Evolutionary conservation across 1,284 basidiomycete genomes (phyloP).

Genomic region (Ustilago cynodontis): DNA sequence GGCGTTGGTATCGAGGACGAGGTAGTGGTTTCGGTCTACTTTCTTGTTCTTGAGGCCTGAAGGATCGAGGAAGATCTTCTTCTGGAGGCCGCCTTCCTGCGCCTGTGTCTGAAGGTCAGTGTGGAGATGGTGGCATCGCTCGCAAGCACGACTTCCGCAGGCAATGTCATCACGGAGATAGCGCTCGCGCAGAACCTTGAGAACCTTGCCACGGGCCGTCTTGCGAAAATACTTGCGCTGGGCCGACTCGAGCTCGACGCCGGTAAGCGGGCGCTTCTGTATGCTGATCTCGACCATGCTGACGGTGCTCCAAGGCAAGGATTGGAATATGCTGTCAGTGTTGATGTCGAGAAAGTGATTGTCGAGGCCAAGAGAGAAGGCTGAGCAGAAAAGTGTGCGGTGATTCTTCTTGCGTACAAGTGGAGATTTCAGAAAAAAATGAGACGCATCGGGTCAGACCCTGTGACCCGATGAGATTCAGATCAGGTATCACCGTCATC

Average conservation of each 20-base stretch:
- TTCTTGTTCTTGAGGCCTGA: constrained; percentile 51
- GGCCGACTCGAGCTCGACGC: constrained; percentile 48
- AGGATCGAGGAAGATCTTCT: constrained; percentile 68
- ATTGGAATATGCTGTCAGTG: background rate
- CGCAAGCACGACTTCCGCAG: constrained; percentile 85
- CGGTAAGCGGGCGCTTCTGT: constrained; percentile 63
- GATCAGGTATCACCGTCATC: too few species aligned
- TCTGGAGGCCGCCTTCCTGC: constrained; percentile 73
- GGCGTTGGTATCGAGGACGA: constrained; percentile 95
- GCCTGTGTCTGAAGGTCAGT: constrained; percentile 44
- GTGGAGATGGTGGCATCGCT: constrained; percentile 63
- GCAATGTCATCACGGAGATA: constrained; percentile 93
- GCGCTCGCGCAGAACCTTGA: constrained; percentile 93
- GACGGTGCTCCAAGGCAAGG: background rate
- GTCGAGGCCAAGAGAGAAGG: background rate
- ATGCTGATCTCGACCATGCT: constrained; percentile 62
- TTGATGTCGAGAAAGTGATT: background rate
- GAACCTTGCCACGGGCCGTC: constrained; percentile 91
- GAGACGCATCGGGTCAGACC: background rate
- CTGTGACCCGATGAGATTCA: constrained; percentile 1
- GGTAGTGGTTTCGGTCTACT: constrained; percentile 75
- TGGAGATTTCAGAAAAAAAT: constrained; percentile 13
- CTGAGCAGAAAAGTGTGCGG: constrained; percentile 15
- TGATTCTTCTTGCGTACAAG: background rate
- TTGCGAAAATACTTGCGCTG: constrained; percentile 74